Evolutionary conservation across 2,329 filamentous ascomycete genomes (phyloP).

Genomic region (Trichophyton schoenleinii): DNA sequence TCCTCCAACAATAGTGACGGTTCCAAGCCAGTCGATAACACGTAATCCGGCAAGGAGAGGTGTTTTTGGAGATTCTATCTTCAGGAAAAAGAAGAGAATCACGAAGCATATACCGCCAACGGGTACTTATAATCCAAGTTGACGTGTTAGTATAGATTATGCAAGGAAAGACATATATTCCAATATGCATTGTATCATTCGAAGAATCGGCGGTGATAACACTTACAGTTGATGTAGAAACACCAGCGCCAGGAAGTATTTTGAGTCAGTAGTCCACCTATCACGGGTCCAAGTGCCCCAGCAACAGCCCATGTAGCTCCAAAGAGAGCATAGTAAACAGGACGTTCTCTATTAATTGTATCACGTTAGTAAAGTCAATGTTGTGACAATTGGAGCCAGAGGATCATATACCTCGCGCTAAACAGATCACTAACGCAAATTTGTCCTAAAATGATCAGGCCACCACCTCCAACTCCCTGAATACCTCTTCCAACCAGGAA

Average conservation of each 20-base stretch:
- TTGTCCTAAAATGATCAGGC: constrained; percentile 50
- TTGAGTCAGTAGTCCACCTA: constrained; percentile 13
- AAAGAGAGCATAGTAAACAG: constrained; percentile 52
- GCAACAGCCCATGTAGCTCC: constrained; percentile 45
- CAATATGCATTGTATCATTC: not conserved
- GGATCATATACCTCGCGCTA: constrained; percentile 37
- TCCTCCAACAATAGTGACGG: constrained; percentile 55
- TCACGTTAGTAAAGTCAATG: not conserved
- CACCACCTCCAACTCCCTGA: constrained; percentile 52
- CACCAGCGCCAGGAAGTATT: constrained; percentile 44
- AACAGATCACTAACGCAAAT: constrained; percentile 54
- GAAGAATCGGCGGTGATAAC: not conserved
- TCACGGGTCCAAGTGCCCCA: constrained; percentile 12
- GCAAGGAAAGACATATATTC: not conserved
- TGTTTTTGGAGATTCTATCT: constrained; percentile 49
- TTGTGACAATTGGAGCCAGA: not conserved
- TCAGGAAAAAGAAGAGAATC: constrained; percentile 48
- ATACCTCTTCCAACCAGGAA: constrained; percentile 49
- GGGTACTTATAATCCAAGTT: constrained; percentile 31
- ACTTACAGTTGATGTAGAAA: constrained; percentile 46
- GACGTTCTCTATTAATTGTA: constrained; percentile 33
- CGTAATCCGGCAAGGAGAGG: constrained; percentile 45
- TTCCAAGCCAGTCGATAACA: constrained; percentile 53
- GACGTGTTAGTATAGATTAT: not conserved
- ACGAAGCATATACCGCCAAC: constrained; percentile 47